Evolutionary conservation across 129 eudicot genomes (phyloP).

Genomic region (Mikania micrantha): DNA sequence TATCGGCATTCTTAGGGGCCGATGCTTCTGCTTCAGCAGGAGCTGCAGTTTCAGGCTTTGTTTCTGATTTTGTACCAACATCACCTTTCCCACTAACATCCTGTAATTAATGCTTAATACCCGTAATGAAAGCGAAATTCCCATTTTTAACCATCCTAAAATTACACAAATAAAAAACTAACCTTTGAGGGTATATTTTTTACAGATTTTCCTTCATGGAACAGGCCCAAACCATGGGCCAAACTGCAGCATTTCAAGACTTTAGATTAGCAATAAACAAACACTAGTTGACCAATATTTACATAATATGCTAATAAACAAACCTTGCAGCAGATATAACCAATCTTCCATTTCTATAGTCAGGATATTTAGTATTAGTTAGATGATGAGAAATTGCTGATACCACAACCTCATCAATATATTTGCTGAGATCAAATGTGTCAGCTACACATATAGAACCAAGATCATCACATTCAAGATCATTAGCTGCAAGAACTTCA

Average conservation of each 20-base stretch:
- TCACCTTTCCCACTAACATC: slow-evolving; percentile 27
- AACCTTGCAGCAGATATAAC: slow-evolving; percentile 76
- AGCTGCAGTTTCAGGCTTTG: slow-evolving; percentile 36
- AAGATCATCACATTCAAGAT: slow-evolving; percentile 88
- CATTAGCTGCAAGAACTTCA: slow-evolving; percentile 94
- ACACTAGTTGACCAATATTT: neutral
- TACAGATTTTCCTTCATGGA: slow-evolving; percentile 59
- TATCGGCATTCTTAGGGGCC: slow-evolving; percentile 40
- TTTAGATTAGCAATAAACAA: slow-evolving; percentile 17
- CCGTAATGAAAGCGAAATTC: slow-evolving; percentile 4
- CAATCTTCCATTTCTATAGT: slow-evolving; percentile 83
- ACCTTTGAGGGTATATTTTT: slow-evolving; percentile 27
- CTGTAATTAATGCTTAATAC: slow-evolving; percentile 13
- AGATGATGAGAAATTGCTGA: slow-evolving; percentile 89
- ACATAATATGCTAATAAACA: slow-evolving; percentile 1
- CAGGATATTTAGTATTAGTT: slow-evolving; percentile 49
- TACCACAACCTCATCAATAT: slow-evolving; percentile 84
- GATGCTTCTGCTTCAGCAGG: slow-evolving; percentile 31
- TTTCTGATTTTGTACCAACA: slow-evolving; percentile 32
- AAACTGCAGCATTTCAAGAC: slow-evolving; percentile 46
- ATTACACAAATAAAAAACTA: neutral
- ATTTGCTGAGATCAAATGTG: slow-evolving; percentile 58
- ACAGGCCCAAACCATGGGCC: slow-evolving; percentile 79
- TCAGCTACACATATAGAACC: slow-evolving; percentile 63
- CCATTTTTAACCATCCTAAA: neutral